Conservation (phyloP, 768 basidiomycete genomes). For the Leucosporidium scottii region DNA sequence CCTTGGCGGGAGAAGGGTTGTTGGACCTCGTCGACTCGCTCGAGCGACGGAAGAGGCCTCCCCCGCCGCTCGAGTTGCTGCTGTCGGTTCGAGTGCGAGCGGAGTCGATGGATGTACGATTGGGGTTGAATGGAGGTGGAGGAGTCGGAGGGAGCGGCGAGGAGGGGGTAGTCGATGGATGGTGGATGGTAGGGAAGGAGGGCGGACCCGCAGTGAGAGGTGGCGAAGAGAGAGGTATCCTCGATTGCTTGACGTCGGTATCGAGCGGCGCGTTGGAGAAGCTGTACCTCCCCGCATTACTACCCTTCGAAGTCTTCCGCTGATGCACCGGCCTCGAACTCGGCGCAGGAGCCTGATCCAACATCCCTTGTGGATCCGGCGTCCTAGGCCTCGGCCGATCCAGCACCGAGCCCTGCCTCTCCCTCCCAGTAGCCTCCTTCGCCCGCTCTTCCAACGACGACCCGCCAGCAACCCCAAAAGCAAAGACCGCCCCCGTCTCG, state of each 20-base stretch:
- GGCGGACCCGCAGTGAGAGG: not conserved
- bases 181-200: no score
- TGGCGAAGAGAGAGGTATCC: slow-evolving; percentile 1
- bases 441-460: not conserved
- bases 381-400: slow-evolving; percentile 19
- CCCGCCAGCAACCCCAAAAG: not conserved
- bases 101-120: no score
- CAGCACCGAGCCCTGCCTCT: slow-evolving; percentile 1
- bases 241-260: not conserved
- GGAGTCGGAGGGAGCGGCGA: no score
- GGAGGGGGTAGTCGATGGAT: no score
- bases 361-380: slow-evolving; percentile 10
- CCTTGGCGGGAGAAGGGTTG: not conserved
- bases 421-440: not conserved
- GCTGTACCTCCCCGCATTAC: no score
- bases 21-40: not conserved
- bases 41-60: not conserved
- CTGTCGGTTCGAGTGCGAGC: no score
- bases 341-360: slow-evolving; percentile 13
- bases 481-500: not conserved
- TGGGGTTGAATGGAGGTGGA: no score
- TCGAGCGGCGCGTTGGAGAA: no score
- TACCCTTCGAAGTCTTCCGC: no score
- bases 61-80: not conserved
- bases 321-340: not conserved